These are phyloP conservation scores for Lachnellula hyalina DNA, from an alignment of 2,329 filamentous ascomycete species.

Conservation along the genomic window DNA sequence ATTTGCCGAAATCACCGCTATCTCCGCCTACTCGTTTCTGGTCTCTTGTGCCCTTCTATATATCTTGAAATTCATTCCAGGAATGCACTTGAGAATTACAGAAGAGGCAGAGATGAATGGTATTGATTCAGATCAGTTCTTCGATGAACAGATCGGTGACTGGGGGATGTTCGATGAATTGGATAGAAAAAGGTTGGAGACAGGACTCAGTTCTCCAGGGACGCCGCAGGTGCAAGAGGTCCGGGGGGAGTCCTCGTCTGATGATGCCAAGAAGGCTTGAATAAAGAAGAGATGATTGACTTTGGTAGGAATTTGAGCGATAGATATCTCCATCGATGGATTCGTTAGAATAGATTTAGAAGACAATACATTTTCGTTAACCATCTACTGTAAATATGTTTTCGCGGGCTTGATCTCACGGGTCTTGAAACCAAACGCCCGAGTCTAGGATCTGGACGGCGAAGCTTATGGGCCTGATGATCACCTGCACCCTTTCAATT, in stretches of 20 bases:
- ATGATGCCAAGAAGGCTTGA: conserved; percentile 15
- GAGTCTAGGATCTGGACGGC: too few relatives aligned
- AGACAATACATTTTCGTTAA: too few relatives aligned
- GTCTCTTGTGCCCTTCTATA: conserved; percentile 49
- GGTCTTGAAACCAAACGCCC: too few relatives aligned
- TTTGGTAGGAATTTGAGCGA: not conserved
- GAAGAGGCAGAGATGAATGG: conserved; percentile 51
- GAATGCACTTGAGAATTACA: conserved; percentile 47
- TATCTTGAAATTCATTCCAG: conserved; percentile 52
- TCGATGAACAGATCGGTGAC: conserved; percentile 38
- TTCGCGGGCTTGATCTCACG: too few relatives aligned
- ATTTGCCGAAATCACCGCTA: conserved; percentile 51
- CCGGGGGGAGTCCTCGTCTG: conserved; percentile 3
- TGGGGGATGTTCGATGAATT: conserved; percentile 31
- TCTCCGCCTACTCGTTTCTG: conserved; percentile 49
- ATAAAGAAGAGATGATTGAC: not conserved
- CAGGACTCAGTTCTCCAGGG: conserved; percentile 14
- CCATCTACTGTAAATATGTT: too few relatives aligned
- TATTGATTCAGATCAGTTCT: conserved; percentile 46
- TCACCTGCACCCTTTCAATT: too few relatives aligned
- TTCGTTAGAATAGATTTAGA: not conserved
- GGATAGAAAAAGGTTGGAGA: conserved; percentile 12
- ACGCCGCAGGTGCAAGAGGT: conserved; percentile 14
- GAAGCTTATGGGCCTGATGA: not conserved
- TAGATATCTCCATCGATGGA: not conserved